Conservation (phyloP, 1,284 basidiomycete species). For the Rugosomyces carneus region DNA sequence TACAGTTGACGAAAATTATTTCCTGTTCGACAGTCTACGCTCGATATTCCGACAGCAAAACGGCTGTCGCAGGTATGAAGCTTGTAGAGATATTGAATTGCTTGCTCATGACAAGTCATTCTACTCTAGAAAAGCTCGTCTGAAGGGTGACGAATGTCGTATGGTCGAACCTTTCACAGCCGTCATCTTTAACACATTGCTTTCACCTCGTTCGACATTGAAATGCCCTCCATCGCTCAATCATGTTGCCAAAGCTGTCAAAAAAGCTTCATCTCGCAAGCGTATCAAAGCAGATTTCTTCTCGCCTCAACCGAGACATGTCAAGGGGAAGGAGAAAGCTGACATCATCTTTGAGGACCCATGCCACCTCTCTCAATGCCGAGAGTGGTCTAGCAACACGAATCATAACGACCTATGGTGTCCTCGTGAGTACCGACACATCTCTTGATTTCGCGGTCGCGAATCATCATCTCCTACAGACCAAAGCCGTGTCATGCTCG, state of each 20-base stretch:
- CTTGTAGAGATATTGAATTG: not conserved
- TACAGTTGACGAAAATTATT: not conserved
- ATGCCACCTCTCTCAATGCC: slow-evolving; percentile 27
- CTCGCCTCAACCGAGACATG: slow-evolving; percentile 42
- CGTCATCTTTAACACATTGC: slow-evolving; percentile 43
- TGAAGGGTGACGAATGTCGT: slow-evolving; percentile 29
- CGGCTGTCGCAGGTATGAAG: slow-evolving; percentile 12
- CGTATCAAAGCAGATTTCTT: slow-evolving; percentile 42
- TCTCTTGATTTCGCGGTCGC: not conserved
- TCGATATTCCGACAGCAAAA: not conserved
- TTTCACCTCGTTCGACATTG: slow-evolving; percentile 37
- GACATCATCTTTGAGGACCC: slow-evolving; percentile 24
- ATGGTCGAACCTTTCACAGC: slow-evolving; percentile 52
- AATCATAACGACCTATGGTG: slow-evolving; percentile 38
- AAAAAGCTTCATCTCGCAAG: slow-evolving; percentile 21
- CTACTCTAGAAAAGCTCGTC: slow-evolving; percentile 22
- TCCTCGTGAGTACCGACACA: slow-evolving; percentile 28
- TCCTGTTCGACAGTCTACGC: not conserved
- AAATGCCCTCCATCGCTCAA: slow-evolving; percentile 21
- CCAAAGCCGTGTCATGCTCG: slow-evolving; percentile 25
- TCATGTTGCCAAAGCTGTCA: slow-evolving; percentile 22
- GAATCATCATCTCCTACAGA: slow-evolving; percentile 9
- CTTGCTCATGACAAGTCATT: too few relatives aligned
- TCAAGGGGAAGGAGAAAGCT: slow-evolving; percentile 46
- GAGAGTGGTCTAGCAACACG: slow-evolving; percentile 40